Evolutionary conservation across 306 rosid genomes (phyloP).

Genomic region (Sicyos edulis): DNA sequence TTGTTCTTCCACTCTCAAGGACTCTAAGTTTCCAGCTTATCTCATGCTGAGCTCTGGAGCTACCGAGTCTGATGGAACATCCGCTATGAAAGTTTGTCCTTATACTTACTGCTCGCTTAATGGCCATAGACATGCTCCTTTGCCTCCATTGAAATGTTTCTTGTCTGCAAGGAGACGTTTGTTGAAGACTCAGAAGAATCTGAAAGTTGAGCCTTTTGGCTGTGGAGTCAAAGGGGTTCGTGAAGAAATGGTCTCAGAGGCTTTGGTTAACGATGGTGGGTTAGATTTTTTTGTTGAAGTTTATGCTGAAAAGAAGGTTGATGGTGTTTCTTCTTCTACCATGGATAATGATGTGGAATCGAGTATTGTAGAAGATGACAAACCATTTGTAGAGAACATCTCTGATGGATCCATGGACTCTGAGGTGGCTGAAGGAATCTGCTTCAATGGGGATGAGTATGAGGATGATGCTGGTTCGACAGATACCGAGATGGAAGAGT

Average conservation of each 20-base stretch:
- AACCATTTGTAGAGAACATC: neutral
- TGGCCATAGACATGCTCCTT: slow-evolving; percentile 51
- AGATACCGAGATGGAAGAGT: slow-evolving; percentile 34
- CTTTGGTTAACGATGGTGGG: slow-evolving; percentile 26
- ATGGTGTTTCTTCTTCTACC: slow-evolving; percentile 6
- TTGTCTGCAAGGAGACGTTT: slow-evolving; percentile 59
- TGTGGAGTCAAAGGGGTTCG: slow-evolving; percentile 21
- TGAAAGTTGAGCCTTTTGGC: slow-evolving; percentile 29
- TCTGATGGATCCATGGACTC: slow-evolving; percentile 27
- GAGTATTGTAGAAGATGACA: neutral
- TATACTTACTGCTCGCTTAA: slow-evolving; percentile 86
- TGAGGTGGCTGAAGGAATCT: slow-evolving; percentile 35
- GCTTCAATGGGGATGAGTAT: slow-evolving; percentile 25
- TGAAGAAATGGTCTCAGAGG: slow-evolving; percentile 25
- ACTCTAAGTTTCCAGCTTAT: slow-evolving; percentile 62
- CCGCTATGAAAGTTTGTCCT: slow-evolving; percentile 74
- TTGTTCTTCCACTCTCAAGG: slow-evolving; percentile 83
- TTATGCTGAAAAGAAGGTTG: slow-evolving; percentile 33
- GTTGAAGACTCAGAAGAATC: slow-evolving; percentile 53
- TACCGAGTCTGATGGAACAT: slow-evolving; percentile 73
- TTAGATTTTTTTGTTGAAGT: slow-evolving; percentile 54
- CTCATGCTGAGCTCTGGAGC: slow-evolving; percentile 62
- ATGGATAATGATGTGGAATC: neutral
- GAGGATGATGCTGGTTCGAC: slow-evolving; percentile 38
- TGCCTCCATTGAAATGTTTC: slow-evolving; percentile 77